phyloP scores from a whole-genome alignment of 108 stramenopile species.

The Nitzschia inconspicua region DNA sequence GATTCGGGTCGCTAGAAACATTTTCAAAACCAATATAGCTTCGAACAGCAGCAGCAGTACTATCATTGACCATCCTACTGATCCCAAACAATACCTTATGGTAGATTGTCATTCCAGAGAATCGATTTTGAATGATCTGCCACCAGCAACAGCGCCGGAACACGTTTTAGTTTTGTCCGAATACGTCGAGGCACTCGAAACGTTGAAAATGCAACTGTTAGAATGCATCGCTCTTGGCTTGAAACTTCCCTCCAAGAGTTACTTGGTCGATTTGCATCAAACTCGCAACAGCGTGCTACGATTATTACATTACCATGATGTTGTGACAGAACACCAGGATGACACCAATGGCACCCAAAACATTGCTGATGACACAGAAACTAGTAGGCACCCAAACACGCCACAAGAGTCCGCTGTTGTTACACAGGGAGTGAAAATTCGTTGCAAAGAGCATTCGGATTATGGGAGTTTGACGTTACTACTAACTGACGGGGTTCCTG shows the following conservation, averaged over 20 bases:
- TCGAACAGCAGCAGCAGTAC: too few relatives aligned
- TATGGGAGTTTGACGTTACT: constrained; percentile 67
- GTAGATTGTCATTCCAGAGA: constrained; percentile 28
- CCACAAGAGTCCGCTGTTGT: too few relatives aligned
- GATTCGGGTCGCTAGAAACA: constrained; percentile 17
- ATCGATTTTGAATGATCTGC: neutral
- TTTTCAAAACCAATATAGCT: too few relatives aligned
- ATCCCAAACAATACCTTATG: constrained; percentile 70
- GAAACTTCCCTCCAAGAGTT: constrained; percentile 32
- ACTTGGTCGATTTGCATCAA: constrained; percentile 45
- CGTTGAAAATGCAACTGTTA: constrained; percentile 40
- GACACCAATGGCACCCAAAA: neutral
- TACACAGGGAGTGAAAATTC: constrained; percentile 22
- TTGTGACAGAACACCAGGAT: neutral
- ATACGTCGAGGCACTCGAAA: constrained; percentile 41
- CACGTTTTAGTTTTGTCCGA: constrained; percentile 27
- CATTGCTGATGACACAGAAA: neutral
- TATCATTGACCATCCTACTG: constrained; percentile 72
- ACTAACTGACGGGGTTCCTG: constrained; percentile 58
- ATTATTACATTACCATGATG: constrained; percentile 40
- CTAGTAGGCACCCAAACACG: neutral
- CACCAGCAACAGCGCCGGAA: too few relatives aligned
- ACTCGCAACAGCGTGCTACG: constrained; percentile 50
- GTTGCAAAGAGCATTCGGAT: constrained; percentile 78
- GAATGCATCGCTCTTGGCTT: constrained; percentile 51